These are phyloP conservation scores for Daldinia concentrica DNA, from an alignment of 495 filamentous ascomycete genomes.

Conservation along the genomic window DNA sequence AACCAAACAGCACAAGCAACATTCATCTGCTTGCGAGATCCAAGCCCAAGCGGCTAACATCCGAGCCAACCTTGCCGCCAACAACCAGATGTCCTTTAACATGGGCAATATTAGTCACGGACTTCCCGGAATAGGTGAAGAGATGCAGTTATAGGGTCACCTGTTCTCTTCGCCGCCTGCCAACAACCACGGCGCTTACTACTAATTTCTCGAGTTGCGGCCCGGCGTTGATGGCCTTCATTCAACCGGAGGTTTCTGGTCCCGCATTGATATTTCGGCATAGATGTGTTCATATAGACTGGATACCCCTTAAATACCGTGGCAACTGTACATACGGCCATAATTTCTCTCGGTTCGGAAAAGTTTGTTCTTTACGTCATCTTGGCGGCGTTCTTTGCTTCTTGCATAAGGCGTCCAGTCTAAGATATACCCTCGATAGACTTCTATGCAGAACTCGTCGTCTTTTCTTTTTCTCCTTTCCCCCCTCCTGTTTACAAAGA, in stretches of 20 bases:
- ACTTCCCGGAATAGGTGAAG: slow-evolving; percentile 60
- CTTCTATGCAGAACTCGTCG: slow-evolving; percentile 31
- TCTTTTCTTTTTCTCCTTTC: slow-evolving; percentile 15
- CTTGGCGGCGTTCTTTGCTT: slow-evolving; percentile 42
- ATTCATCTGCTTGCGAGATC: slow-evolving; percentile 76
- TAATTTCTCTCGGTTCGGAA: slow-evolving; percentile 42
- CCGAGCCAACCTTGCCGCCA: slow-evolving; percentile 49
- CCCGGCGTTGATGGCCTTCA: slow-evolving; percentile 14
- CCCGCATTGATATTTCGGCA: slow-evolving; percentile 40
- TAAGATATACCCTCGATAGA: slow-evolving; percentile 45
- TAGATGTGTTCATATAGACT: slow-evolving; percentile 48
- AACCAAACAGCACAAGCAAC: slow-evolving; percentile 72
- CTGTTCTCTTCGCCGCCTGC: neutral
- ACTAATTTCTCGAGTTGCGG: slow-evolving; percentile 19
- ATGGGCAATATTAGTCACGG: slow-evolving; percentile 43
- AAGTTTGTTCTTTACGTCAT: slow-evolving; percentile 46
- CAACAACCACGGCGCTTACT: neutral
- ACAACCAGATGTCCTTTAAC: slow-evolving; percentile 46
- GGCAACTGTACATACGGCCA: slow-evolving; percentile 40
- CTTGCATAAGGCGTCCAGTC: slow-evolving; percentile 42
- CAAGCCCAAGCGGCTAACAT: slow-evolving; percentile 54
- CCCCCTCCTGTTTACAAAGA: neutral
- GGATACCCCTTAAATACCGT: slow-evolving; percentile 42
- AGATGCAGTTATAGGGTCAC: slow-evolving; percentile 50
- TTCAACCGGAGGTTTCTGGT: slow-evolving; percentile 8